Evolutionary conservation across 176 grass and related monocot genomes (phyloP), one percentile per base, ranked within the genome.

Genomic region (Musa itinerans): DNA sequence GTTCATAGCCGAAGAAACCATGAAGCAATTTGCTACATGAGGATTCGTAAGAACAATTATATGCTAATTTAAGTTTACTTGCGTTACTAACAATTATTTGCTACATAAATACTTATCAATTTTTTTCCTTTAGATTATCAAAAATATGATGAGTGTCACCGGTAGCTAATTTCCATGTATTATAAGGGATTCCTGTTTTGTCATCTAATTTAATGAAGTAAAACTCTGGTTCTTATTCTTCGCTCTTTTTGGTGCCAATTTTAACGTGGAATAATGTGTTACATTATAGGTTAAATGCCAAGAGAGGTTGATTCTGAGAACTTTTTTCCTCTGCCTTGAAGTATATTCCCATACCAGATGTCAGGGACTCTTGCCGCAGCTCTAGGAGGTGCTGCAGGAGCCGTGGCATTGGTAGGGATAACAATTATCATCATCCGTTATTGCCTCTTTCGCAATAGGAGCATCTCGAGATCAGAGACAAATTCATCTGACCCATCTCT

Each of bases 321-420:
- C 8, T 48, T 20, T 16, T 16, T 52, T 71, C 68, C 48, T 48
- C 68, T 71, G 43, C 43, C 16, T 15, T 71, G 68, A 71, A 50
- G 11, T 71, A 34, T 17, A 71, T 52, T 11, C 68, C 68, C 17
- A 71, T 21, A 90, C 81, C 90, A 93, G 81, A 98, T 98, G 94
- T 80, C 84, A 89, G 57, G 34, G 78, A 63, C 86, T 89, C 90
- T 98, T 87, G 78, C 73, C 79, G 86, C 78, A 87, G 84, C 84
- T 83, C 69, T 98, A 65, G 90, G 82, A 89, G 88, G 84, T 68
- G 90, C 94, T 79, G 86, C 83, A 88, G 93, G 90, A 90, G 86
- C 82, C 51, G 75, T 89, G 84, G 76, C 48, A 55, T 69, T 92
- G 63, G 27, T 93, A 75, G 71, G 74, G 24, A 29, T 83, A 77